phyloP scores from a whole-genome alignment of 2,329 filamentous ascomycete species.

The Ambrosiella beaveri region DNA sequence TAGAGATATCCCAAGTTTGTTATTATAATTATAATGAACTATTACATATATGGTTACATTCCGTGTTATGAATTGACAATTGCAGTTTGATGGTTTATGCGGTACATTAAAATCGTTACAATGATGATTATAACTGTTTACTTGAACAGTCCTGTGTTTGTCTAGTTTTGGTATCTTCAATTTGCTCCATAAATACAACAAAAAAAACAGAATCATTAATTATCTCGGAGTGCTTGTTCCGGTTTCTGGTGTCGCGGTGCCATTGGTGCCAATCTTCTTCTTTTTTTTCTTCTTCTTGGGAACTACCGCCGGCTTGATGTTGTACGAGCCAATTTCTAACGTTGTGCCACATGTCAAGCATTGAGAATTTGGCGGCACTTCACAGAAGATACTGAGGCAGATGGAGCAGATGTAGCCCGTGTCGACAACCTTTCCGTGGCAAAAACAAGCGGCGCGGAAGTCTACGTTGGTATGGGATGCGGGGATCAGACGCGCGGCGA shows the following conservation, averaged over 20 bases:
- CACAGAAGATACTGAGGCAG: slow-evolving; percentile 86
- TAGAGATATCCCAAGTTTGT: neutral
- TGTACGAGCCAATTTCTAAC: slow-evolving; percentile 59
- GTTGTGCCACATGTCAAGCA: slow-evolving; percentile 74
- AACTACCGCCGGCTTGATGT: slow-evolving; percentile 59
- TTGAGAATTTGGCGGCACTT: slow-evolving; percentile 40
- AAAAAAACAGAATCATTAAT: neutral
- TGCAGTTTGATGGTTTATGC: neutral
- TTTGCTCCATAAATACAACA: neutral
- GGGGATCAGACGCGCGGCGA: slow-evolving; percentile 46
- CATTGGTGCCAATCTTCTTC: slow-evolving; percentile 30
- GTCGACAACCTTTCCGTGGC: slow-evolving; percentile 78
- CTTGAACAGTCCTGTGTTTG: neutral
- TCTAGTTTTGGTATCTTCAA: neutral
- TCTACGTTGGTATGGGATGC: slow-evolving; percentile 79
- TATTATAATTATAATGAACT: neutral
- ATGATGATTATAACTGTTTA: neutral
- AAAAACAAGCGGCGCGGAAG: slow-evolving; percentile 97
- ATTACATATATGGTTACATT: neutral
- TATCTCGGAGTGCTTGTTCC: slow-evolving; percentile 17
- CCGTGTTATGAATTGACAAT: neutral
- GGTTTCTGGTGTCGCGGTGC: slow-evolving; percentile 6
- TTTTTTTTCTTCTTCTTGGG: slow-evolving; percentile 59
- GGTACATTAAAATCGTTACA: slow-evolving; percentile 1
- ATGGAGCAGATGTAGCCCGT: slow-evolving; percentile 92